phyloP scores from a whole-genome alignment of 176 grass and related monocot species.

The Musa itinerans region DNA sequence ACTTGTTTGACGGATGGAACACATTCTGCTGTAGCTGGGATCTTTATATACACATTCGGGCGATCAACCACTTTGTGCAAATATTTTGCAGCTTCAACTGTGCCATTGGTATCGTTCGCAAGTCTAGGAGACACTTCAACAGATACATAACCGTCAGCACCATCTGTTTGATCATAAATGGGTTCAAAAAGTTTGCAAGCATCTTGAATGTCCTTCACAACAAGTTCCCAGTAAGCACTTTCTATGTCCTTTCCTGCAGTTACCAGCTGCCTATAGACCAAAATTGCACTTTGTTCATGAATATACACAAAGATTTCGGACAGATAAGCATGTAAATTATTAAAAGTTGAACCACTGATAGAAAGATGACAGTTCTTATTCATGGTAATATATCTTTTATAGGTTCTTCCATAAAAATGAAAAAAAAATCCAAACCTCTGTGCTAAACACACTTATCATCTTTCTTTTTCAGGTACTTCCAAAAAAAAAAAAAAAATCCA shows the following conservation, averaged over 20 bases:
- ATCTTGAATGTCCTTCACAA: slow-evolving; percentile 97
- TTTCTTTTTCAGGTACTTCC: too few relatives aligned
- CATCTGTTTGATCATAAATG: slow-evolving; percentile 72
- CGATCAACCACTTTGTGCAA: slow-evolving; percentile 79
- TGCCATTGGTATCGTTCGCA: slow-evolving; percentile 85
- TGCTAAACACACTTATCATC: too few relatives aligned
- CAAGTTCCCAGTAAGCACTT: slow-evolving; percentile 86
- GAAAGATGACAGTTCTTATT: not conserved
- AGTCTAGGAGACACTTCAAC: slow-evolving; percentile 94
- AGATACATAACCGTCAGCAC: slow-evolving; percentile 90
- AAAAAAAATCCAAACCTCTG: not conserved
- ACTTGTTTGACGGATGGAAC: slow-evolving; percentile 88
- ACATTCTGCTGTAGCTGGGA: slow-evolving; percentile 92
- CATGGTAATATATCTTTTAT: not conserved
- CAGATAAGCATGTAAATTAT: not conserved
- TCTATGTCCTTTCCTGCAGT: slow-evolving; percentile 73
- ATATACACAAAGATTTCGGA: slow-evolving; percentile 13
- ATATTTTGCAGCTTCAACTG: slow-evolving; percentile 90
- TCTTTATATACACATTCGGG: slow-evolving; percentile 95
- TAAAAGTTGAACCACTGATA: not conserved
- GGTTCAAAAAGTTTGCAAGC: slow-evolving; percentile 88
- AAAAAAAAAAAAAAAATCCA: too few relatives aligned
- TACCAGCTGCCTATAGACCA: slow-evolving; percentile 40
- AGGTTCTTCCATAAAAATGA: not conserved
- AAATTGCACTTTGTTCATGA: slow-evolving; percentile 4